These are phyloP conservation scores for Neospora caninum DNA, from an alignment of 169 alveolate genomes.

Conservation along the genomic window DNA sequence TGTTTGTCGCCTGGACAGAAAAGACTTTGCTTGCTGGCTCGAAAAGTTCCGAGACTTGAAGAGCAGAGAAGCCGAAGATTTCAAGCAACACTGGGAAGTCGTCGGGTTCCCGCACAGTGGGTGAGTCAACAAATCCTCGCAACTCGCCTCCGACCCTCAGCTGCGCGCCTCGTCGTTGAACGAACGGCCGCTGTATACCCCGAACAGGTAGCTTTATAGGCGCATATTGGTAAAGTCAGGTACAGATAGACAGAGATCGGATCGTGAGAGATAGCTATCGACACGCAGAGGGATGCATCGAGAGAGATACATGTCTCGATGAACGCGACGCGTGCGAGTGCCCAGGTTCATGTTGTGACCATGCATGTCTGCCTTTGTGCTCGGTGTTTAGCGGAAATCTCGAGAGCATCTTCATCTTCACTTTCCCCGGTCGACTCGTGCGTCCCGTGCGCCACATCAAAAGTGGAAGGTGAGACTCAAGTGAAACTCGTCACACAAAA, in stretches of 20 bases:
- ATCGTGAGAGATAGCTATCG: too few species aligned
- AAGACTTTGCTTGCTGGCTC: conserved; percentile 52
- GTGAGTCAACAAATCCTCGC: too few species aligned
- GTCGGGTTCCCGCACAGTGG: conserved; percentile 63
- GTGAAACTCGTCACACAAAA: neutral
- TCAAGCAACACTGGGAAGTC: conserved; percentile 64
- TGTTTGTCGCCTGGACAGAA: conserved; percentile 80
- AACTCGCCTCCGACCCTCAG: too few species aligned
- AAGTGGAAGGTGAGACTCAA: conserved; percentile 67
- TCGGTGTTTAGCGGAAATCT: conserved; percentile 52
- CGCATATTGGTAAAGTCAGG: too few species aligned
- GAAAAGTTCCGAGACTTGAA: conserved; percentile 50
- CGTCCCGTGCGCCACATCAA: conserved; percentile 95
- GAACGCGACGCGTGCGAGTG: neutral
- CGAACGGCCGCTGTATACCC: too few species aligned
- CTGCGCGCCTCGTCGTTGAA: too few species aligned
- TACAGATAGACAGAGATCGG: too few species aligned
- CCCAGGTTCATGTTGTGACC: neutral
- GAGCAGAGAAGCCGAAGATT: conserved; percentile 40
- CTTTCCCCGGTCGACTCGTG: conserved; percentile 96
- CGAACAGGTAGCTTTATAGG: too few species aligned
- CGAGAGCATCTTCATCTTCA: conserved; percentile 93
- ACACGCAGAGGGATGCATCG: too few species aligned
- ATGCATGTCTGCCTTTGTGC: neutral
- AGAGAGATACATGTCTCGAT: too few species aligned